Base-by-base conservation (phyloP, 129 eudicot species). In the Lactuca saligna region DNA sequence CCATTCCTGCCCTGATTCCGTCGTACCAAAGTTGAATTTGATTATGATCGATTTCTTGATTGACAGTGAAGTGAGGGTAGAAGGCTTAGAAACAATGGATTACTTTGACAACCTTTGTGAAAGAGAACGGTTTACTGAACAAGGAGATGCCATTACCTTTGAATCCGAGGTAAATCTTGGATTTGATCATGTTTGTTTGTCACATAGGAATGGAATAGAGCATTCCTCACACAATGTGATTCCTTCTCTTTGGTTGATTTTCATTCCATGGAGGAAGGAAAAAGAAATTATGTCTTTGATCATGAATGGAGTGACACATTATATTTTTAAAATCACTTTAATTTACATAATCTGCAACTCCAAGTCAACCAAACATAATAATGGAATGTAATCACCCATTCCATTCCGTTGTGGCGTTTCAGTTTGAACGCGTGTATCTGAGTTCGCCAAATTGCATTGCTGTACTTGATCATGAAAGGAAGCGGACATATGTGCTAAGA, bases 111-210 rank as follows among this genome's bases (percentile, higher is more conserved):
- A 82, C 63, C 80, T 89, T 50, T 60, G 72, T 55, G 63, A 80
- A 37, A 85, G 78, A 71, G 88, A 94, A 54, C 95, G 92, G 6
- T 94, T 89, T 72, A 94, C 99, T 4, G 98, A 89, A 72, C 97
- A 93, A 87, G 97, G 97, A 70, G 95, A 93, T 58, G 92, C 98
- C 46, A 71, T 93, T 20, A 93, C 99, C 51, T 89, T 94, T 74
- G 99, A 94, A 77, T 75, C 90, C 6, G 99, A 94, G 97, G 99
- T 87, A 77, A 60, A 48, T 25, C 7, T 14, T 33, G 10, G 20
- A 39, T 46, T 39, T 32, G 16, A 60, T 25, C 29, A 25, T 25
- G 29, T 1, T 25, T 25, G 29, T 25, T 25, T 25, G 29, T 25
- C 29, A 25, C 29, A 25, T 25, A 25, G 29, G 29, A 25, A 25